Evolutionary conservation across 2,329 filamentous ascomycete genomes (phyloP), one percentile per base, ranked within the genome.

Genomic region (Ascosphaera pollenicola): DNA sequence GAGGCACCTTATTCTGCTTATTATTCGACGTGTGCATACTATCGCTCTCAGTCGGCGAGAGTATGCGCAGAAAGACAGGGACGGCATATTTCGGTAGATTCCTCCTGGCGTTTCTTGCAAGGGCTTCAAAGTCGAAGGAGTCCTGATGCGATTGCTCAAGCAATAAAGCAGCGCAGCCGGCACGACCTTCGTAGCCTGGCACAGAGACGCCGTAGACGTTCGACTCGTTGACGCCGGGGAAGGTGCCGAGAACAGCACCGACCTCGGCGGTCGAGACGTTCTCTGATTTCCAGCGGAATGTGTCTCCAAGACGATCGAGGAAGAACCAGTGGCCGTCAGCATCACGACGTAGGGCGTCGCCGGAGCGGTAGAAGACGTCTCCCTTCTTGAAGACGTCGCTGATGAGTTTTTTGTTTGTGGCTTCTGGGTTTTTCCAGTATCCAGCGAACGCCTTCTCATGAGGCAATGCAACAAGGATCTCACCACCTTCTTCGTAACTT

Each of bases 1-100:
- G 58, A 0, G 73, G 73, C 2, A 75, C 68, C 53, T 85, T 85
- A 51, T 82, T 80, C 56, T 83, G 78, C 58, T 85, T 85, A 53
- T 82, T 78, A 48, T 83, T 85, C 51, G 79, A 74, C 48, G 73
- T 77, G 4, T 75, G 69, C 28, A 55, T 59, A 41, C 59, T 57
- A 7, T 48, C 49, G 10, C 50, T 53, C 18, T 65, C 69, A 41
- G 67, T 63, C 28, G 60, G 60, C 34, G 65, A 58, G 17, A 78
- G 65, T 15, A 81, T 55, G 1, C 78, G 63, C 34, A 84, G 48
- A 57, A 85, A 85, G 2, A 83, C 57, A 0, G 80, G 80, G 1
- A 85, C 76, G 0, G 79, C 80, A 49, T 84, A 85, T 44, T 66
- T 68, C 0, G 80, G 79, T 17, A 85, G 59, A 38, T 70, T 63